Evolutionary conservation across 495 filamentous ascomycete genomes (phyloP).

Genomic region (Penicillium nucicola): DNA sequence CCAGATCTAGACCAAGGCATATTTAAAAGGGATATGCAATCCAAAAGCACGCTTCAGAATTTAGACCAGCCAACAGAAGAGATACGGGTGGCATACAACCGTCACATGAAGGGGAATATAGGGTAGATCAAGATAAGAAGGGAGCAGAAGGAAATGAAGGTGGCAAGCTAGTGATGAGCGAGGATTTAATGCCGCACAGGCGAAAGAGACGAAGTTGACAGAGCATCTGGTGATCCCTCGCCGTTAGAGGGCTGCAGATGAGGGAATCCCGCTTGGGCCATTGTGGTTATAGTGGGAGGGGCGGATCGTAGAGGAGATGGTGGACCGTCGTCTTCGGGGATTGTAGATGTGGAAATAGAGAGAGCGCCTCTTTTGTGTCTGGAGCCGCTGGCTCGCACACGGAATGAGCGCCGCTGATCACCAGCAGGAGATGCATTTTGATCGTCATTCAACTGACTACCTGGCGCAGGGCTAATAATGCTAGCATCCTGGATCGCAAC

Average conservation of each 20-base stretch:
- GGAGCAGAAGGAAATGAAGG: slow-evolving; percentile 5
- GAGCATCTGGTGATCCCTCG: slow-evolving; percentile 20
- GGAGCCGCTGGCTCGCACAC: slow-evolving; percentile 35
- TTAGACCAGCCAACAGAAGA: slow-evolving; percentile 10
- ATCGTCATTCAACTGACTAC: slow-evolving; percentile 24
- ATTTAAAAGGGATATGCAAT: slow-evolving; percentile 4
- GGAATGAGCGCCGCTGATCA: slow-evolving; percentile 34
- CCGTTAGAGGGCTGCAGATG: slow-evolving; percentile 11
- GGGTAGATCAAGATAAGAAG: slow-evolving; percentile 13
- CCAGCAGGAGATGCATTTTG: slow-evolving; percentile 25
- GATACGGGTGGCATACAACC: slow-evolving; percentile 1
- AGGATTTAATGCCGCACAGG: slow-evolving; percentile 13
- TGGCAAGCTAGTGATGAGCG: slow-evolving; percentile 6
- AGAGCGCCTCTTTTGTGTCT: slow-evolving; percentile 32
- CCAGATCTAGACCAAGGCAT: slow-evolving; percentile 1
- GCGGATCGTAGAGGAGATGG: slow-evolving; percentile 33
- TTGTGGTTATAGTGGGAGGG: slow-evolving; percentile 30
- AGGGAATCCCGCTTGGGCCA: slow-evolving; percentile 25
- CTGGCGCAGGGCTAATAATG: slow-evolving; percentile 15
- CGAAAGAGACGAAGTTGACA: slow-evolving; percentile 18
- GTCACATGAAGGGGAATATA: slow-evolving; percentile 16
- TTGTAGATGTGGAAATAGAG: slow-evolving; percentile 30
- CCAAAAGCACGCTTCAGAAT: neutral
- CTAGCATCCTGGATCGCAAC: slow-evolving; percentile 25
- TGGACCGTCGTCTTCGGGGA: slow-evolving; percentile 29